These are phyloP conservation scores for Fonsecaea pedrosoi DNA, from an alignment of 2,329 filamentous ascomycete species.

Conservation along the genomic window DNA sequence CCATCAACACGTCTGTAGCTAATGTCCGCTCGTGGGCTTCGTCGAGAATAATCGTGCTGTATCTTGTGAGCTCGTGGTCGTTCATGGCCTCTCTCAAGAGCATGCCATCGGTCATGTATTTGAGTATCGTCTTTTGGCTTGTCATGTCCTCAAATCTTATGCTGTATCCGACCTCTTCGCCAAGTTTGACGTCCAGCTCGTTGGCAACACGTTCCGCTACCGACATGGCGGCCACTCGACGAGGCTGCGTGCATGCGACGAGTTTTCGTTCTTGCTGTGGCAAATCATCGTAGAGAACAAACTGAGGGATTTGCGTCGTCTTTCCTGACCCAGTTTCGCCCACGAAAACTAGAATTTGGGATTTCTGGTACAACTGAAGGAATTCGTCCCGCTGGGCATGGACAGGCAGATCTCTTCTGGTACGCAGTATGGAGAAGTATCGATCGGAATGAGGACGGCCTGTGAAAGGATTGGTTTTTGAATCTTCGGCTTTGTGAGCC, in stretches of 20 bases:
- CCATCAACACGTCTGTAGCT: constrained; percentile 97
- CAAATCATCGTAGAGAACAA: constrained; percentile 95
- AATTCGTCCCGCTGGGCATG: constrained; percentile 94
- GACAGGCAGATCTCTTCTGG: constrained; percentile 84
- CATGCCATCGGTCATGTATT: constrained; percentile 99
- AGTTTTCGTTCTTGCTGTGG: constrained; percentile 86
- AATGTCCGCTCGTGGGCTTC: constrained; percentile 98
- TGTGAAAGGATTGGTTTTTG: constrained; percentile 85
- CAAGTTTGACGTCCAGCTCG: constrained; percentile 91
- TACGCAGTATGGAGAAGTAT: constrained; percentile 89
- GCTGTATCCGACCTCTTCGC: constrained; percentile 96
- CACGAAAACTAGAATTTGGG: constrained; percentile 96
- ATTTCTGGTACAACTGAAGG: constrained; percentile 86
- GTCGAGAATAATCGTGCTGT: constrained; percentile 97
- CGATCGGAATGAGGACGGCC: constrained; percentile 75
- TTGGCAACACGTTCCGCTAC: constrained; percentile 97
- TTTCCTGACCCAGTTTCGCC: constrained; percentile 99
- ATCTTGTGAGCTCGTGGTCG: constrained; percentile 87
- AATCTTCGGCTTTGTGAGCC: constrained; percentile 77
- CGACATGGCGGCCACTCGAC: constrained; percentile 97
- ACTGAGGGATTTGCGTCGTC: constrained; percentile 98
- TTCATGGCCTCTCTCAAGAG: constrained; percentile 95
- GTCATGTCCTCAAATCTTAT: constrained; percentile 99
- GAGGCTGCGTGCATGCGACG: constrained; percentile 95
- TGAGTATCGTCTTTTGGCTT: constrained; percentile 84